These are phyloP conservation scores for Biscogniauxia marginata DNA, from an alignment of 2,329 filamentous ascomycete species.

Conservation along the genomic window DNA sequence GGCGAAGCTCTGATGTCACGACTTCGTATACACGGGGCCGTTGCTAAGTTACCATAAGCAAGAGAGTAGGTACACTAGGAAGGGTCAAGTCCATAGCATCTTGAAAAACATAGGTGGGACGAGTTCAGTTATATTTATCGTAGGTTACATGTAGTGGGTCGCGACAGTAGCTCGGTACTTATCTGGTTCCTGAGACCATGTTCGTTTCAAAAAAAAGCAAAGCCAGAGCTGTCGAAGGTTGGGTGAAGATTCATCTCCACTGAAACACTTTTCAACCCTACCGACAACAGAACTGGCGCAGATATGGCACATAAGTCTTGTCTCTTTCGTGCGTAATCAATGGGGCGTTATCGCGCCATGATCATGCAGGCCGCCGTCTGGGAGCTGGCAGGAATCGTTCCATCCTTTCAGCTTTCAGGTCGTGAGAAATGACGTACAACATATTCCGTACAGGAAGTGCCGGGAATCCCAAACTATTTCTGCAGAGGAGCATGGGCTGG, in stretches of 20 bases:
- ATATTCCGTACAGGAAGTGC: neutral
- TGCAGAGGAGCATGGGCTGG: too few species aligned
- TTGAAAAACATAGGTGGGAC: too few species aligned
- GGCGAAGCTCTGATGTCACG: too few species aligned
- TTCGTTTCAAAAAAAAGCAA: neutral
- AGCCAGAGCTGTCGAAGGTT: neutral
- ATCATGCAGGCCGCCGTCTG: neutral
- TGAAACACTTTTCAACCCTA: neutral
- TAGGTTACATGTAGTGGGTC: neutral
- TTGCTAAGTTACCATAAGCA: too few species aligned
- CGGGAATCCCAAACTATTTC: too few species aligned
- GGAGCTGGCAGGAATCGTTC: neutral
- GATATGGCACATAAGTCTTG: neutral
- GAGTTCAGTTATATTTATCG: neutral
- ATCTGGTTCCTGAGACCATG: neutral
- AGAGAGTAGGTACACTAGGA: too few species aligned
- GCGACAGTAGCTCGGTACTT: neutral
- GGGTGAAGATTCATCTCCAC: neutral
- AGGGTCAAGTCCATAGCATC: too few species aligned
- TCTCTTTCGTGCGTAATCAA: neutral
- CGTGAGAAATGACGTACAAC: neutral
- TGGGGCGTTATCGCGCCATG: neutral
- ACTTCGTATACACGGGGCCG: too few species aligned
- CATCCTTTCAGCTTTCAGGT: neutral
- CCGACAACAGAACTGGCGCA: neutral